Conservation (phyloP, 1,284 basidiomycete genomes). For the Leccinum pachyderme region DNA sequence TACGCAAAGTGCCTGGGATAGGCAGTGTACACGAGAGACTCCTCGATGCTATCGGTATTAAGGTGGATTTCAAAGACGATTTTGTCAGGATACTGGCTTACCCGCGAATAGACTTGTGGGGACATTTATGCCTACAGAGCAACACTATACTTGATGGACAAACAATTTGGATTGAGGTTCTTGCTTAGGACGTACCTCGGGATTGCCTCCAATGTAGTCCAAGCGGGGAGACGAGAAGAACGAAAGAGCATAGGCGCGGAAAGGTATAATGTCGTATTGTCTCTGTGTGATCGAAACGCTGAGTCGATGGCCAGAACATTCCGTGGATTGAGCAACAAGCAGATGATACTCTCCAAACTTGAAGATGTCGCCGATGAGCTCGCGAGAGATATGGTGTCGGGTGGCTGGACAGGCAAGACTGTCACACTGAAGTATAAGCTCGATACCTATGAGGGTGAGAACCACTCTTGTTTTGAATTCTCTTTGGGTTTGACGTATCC, state of each 20-base stretch:
- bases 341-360: conserved; percentile 71
- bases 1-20: conserved; percentile 84
- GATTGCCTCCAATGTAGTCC: conserved; percentile 79
- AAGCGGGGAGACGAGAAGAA: conserved; percentile 72
- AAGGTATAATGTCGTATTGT: conserved; percentile 44
- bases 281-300: not conserved
- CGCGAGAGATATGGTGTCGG: conserved; percentile 69
- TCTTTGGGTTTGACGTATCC: conserved; percentile 4
- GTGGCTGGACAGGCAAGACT: conserved; percentile 74
- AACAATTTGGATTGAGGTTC: conserved; percentile 75
- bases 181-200: conserved; percentile 80
- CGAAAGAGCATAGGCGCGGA: conserved; percentile 90
- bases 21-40: conserved; percentile 86
- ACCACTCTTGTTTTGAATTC: not conserved
- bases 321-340: conserved; percentile 58
- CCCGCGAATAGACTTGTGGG: conserved; percentile 66
- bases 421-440: conserved; percentile 81
- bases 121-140: conserved; percentile 79
- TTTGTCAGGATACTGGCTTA: not conserved
- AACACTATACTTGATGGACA: conserved; percentile 76
- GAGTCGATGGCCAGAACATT: conserved; percentile 62
- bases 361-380: conserved; percentile 79
- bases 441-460: conserved; percentile 77
- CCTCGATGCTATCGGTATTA: conserved; percentile 82
- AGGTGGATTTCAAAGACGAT: conserved; percentile 44